phyloP scores from a whole-genome alignment of 106 monocot genomes.

The Apostasia shenzhenica region DNA sequence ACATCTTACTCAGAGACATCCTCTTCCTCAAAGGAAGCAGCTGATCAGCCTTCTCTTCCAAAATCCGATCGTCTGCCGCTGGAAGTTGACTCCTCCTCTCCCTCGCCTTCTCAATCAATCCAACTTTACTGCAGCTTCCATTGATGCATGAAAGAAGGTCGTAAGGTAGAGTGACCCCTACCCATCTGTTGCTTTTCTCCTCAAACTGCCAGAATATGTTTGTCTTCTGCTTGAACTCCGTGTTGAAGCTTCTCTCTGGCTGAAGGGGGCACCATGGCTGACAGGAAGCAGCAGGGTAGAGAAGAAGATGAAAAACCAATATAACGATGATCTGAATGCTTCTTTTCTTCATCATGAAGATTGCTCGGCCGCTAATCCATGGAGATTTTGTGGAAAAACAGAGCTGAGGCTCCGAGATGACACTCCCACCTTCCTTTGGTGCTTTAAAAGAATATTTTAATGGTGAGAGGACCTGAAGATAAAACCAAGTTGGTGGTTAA shows the following conservation, averaged over 20 bases:
- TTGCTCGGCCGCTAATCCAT: slow-evolving; percentile 8
- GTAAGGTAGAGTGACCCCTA: slow-evolving; percentile 63
- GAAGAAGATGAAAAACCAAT: slow-evolving; percentile 8
- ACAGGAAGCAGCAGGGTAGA: slow-evolving; percentile 14
- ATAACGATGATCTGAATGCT: slow-evolving; percentile 15
- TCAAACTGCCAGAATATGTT: slow-evolving; percentile 69
- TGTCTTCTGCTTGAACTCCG: slow-evolving; percentile 59
- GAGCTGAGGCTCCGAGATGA: no score
- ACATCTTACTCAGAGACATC: slow-evolving; percentile 59
- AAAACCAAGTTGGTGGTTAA: no score
- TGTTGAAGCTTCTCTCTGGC: slow-evolving; percentile 13
- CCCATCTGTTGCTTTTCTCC: slow-evolving; percentile 61
- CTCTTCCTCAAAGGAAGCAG: slow-evolving; percentile 63
- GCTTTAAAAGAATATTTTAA: no score
- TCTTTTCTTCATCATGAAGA: slow-evolving; percentile 12
- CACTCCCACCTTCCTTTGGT: no score
- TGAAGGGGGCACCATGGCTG: slow-evolving; percentile 33
- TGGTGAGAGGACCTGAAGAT: no score
- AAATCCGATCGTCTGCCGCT: background rate
- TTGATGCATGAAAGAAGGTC: slow-evolving; percentile 65
- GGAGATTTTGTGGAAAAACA: background rate
- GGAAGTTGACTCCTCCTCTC: background rate
- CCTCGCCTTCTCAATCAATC: slow-evolving; percentile 36
- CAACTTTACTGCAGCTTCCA: slow-evolving; percentile 63
- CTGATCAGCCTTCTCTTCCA: slow-evolving; percentile 16